Evolutionary conservation across 2,329 filamentous ascomycete genomes (phyloP).

Genomic region (Hypoxylon sp.): DNA sequence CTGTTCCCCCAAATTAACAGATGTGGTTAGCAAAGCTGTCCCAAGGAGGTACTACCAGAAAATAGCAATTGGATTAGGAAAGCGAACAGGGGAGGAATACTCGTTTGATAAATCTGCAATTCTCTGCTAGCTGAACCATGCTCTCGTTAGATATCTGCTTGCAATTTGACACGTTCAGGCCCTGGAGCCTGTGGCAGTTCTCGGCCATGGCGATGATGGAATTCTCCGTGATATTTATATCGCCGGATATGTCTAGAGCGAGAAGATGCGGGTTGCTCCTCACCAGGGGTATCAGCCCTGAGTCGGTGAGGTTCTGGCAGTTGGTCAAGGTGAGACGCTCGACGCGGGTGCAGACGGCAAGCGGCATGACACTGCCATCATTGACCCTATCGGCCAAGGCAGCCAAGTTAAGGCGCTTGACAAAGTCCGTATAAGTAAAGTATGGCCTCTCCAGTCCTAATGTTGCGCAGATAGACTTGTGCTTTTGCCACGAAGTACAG

Average conservation of each 20-base stretch:
- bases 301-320: slow-evolving; percentile 86
- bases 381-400: slow-evolving; percentile 80
- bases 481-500: slow-evolving; percentile 87
- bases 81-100: slow-evolving; percentile 62
- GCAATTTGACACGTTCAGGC: slow-evolving; percentile 92
- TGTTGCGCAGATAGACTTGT: slow-evolving; percentile 83
- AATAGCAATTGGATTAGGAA: background rate
- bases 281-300: slow-evolving; percentile 83
- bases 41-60: slow-evolving; percentile 15
- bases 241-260: slow-evolving; percentile 88
- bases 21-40: slow-evolving; percentile 49
- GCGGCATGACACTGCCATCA: slow-evolving; percentile 87
- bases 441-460: slow-evolving; percentile 79
- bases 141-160: slow-evolving; percentile 87
- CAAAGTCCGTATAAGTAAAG: slow-evolving; percentile 89
- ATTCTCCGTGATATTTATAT: slow-evolving; percentile 67
- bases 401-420: slow-evolving; percentile 92
- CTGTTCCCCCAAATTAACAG: slow-evolving; percentile 56
- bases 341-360: slow-evolving; percentile 87
- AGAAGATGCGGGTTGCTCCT: slow-evolving; percentile 83
- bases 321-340: slow-evolving; percentile 94
- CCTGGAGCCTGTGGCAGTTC: slow-evolving; percentile 87
- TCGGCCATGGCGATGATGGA: slow-evolving; percentile 73
- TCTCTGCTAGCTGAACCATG: slow-evolving; percentile 82
- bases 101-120: slow-evolving; percentile 87